Evolutionary conservation across 805 yeast species (phyloP).

Genomic region (Yarrowia sp.): DNA sequence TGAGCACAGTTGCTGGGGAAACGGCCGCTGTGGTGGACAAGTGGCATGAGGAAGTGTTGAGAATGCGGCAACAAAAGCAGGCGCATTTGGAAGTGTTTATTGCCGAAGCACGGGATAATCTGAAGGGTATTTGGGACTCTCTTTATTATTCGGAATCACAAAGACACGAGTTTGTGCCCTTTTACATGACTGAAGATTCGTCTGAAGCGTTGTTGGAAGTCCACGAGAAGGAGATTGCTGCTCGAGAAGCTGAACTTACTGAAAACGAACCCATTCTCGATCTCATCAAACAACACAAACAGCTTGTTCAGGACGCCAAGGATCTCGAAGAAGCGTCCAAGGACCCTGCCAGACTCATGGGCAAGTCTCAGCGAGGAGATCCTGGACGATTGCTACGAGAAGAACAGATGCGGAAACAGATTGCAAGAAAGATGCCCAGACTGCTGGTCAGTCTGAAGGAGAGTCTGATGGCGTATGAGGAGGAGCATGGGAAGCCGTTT

Average conservation of each 20-base stretch:
- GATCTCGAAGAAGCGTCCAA: slow-evolving; percentile 72
- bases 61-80: slow-evolving; percentile 66
- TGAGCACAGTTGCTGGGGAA: slow-evolving; percentile 22
- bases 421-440: slow-evolving; percentile 72
- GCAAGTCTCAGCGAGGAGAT: slow-evolving; percentile 54
- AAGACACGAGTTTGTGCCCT: slow-evolving; percentile 57
- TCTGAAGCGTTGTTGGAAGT: slow-evolving; percentile 67
- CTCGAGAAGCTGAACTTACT: slow-evolving; percentile 59
- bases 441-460: slow-evolving; percentile 60
- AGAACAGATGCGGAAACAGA: slow-evolving; percentile 73
- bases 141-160: slow-evolving; percentile 65
- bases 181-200: slow-evolving; percentile 53
- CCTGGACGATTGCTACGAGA: slow-evolving; percentile 82
- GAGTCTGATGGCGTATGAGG: slow-evolving; percentile 60
- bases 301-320: slow-evolving; percentile 64
- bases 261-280: slow-evolving; percentile 62
- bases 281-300: slow-evolving; percentile 62
- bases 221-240: slow-evolving; percentile 68
- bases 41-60: slow-evolving; percentile 58
- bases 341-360: slow-evolving; percentile 79
- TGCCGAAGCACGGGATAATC: slow-evolving; percentile 62
- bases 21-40: slow-evolving; percentile 15
- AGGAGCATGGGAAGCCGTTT: slow-evolving; percentile 45
- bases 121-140: slow-evolving; percentile 66
- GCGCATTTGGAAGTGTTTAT: slow-evolving; percentile 73